Percentiles rank a stretch among this genome's conserved stretches.
phyloP scores from a whole-genome alignment of 352 stramenopile species.

The Stephanocyclus meneghinianus region DNA sequence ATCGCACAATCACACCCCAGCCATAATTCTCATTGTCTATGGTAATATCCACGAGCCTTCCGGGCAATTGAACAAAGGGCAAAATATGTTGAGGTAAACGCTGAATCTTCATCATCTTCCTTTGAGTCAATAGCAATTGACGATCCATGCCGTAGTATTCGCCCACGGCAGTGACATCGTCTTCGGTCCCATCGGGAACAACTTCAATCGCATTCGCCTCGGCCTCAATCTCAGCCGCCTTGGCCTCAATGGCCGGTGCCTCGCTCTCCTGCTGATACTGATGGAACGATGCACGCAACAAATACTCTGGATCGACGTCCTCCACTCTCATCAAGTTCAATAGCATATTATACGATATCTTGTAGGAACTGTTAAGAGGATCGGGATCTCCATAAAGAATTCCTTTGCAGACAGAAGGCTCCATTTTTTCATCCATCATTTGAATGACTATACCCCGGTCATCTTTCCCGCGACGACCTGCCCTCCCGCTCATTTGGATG shows the following conservation, averaged over 20 bases:
- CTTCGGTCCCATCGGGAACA: constrained; percentile 58
- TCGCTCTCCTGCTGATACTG: constrained; percentile 87
- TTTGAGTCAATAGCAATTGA: constrained; percentile 89
- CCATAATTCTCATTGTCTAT: constrained; percentile 83
- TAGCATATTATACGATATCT: constrained; percentile 99
- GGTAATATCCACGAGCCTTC: constrained; percentile 84
- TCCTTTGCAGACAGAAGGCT: constrained; percentile 92
- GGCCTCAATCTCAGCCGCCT: constrained; percentile 83
- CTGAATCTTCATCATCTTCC: constrained; percentile 90
- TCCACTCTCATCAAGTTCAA: constrained; percentile 99
- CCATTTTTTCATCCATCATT: constrained; percentile 99
- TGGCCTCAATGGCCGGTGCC: constrained; percentile 78
- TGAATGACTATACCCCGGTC: constrained; percentile 96
- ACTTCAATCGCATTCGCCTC: constrained; percentile 86
- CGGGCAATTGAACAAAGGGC: constrained; percentile 90
- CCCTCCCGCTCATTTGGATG: constrained; percentile 89
- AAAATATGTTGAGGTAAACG: constrained; percentile 90
- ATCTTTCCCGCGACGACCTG: constrained; percentile 96
- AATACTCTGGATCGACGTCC: constrained; percentile 94
- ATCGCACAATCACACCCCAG: constrained; percentile 84
- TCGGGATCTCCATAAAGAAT: constrained; percentile 89
- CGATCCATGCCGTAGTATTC: constrained; percentile 85
- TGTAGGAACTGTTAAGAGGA: constrained; percentile 91
- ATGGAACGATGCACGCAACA: constrained; percentile 97
- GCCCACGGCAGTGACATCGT: constrained; percentile 61